A percentile compares a stretch with the other conserved stretches of the same genome.
Conservation (phyloP, 2,329 filamentous ascomycete species). For the Exophiala calicioides region DNA sequence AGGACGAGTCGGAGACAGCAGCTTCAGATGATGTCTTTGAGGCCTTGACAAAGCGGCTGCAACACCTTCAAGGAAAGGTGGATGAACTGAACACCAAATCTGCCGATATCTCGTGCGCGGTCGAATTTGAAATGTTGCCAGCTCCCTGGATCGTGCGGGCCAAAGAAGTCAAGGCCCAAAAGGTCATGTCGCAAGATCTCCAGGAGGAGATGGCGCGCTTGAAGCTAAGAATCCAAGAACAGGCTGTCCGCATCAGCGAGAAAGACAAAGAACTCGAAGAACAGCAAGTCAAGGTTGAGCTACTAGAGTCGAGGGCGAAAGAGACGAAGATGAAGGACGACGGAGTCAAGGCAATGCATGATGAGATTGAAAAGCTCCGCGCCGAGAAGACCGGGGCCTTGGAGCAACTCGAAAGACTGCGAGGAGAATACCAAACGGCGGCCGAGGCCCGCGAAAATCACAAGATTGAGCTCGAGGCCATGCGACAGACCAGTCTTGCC, state of each 20-base stretch:
- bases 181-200: constrained; percentile 75
- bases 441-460: constrained; percentile 45
- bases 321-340: constrained; percentile 76
- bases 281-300: constrained; percentile 69
- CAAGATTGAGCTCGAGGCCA: constrained; percentile 44
- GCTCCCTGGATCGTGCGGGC: constrained; percentile 84
- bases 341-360: constrained; percentile 46
- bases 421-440: constrained; percentile 40
- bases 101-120: constrained; percentile 68
- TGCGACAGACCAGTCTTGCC: constrained; percentile 44
- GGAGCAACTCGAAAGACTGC: constrained; percentile 38
- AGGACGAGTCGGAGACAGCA: constrained; percentile 1
- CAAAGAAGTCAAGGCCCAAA: constrained; percentile 77
- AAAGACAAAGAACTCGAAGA: constrained; percentile 84
- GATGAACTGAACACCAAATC: constrained; percentile 71
- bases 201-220: constrained; percentile 81
- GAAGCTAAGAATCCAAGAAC: constrained; percentile 77
- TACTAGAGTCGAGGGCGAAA: constrained; percentile 82
- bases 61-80: constrained; percentile 22
- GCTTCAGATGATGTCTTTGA: constrained; percentile 21
- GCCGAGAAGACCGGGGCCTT: constrained; percentile 37
- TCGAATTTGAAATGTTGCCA: constrained; percentile 71
- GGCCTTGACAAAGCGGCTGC: constrained; percentile 20
- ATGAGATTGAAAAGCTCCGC: constrained; percentile 43
- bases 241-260: constrained; percentile 68